Percentiles rank a stretch among this genome's conserved stretches.
phyloP scores from a whole-genome alignment of 2,329 filamentous ascomycete genomes.

The Mariannaea elegans region DNA sequence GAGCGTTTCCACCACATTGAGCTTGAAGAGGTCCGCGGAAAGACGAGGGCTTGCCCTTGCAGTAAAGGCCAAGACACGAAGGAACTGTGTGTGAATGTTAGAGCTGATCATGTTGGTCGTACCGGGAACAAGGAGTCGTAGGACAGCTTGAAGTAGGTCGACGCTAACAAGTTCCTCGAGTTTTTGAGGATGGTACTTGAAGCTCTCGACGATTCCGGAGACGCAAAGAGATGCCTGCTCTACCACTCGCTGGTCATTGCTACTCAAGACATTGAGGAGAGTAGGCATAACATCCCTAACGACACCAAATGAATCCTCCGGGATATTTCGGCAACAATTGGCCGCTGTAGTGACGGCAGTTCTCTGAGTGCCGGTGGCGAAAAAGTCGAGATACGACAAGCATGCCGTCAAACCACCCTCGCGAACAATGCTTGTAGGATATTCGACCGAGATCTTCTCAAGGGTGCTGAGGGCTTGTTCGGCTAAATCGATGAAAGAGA shows the following conservation, averaged over 20 bases:
- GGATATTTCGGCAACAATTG: conserved; percentile 97
- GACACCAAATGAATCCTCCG: conserved; percentile 90
- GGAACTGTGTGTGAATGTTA: conserved; percentile 95
- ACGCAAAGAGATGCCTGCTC: conserved; percentile 97
- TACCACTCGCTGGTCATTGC: conserved; percentile 95
- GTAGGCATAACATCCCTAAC: conserved; percentile 97
- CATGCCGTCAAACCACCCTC: conserved; percentile 97
- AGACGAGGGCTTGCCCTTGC: conserved; percentile 87
- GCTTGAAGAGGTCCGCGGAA: conserved; percentile 90
- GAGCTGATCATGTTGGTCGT: conserved; percentile 95
- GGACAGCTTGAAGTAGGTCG: conserved; percentile 83
- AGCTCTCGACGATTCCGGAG: conserved; percentile 95
- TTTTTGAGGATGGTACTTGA: conserved; percentile 86
- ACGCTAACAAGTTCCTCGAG: conserved; percentile 92
- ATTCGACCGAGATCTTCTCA: conserved; percentile 97
- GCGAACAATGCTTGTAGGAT: conserved; percentile 91
- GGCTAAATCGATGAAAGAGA: conserved; percentile 95
- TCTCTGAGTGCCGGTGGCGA: conserved; percentile 94
- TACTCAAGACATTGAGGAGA: conserved; percentile 86
- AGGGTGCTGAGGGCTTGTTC: conserved; percentile 96
- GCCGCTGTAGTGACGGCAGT: conserved; percentile 97
- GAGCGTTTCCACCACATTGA: conserved; percentile 96
- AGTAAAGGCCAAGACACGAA: conserved; percentile 89
- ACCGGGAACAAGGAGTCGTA: conserved; percentile 88
- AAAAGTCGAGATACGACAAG: conserved; percentile 95